Evolutionary conservation across 2,329 filamentous ascomycete species (phyloP), one percentile per base, ranked within the genome.

Genomic region (Madurella fahalii): DNA sequence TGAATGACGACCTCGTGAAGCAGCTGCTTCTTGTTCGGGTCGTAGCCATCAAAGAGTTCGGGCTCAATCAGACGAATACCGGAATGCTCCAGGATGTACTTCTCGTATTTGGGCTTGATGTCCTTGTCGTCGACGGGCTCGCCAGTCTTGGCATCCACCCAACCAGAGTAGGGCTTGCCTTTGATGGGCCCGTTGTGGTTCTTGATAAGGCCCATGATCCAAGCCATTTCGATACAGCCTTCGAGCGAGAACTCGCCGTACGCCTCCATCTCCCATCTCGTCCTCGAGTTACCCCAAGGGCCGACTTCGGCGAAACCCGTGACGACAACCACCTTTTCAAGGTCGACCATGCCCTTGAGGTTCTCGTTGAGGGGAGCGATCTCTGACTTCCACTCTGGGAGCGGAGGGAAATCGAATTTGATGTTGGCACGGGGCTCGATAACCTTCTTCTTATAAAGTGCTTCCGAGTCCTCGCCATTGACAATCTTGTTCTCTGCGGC

Each of bases 151-250:
- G 85, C 81, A 68, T 99, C 94, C 56, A 99, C 90, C 91, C 90
- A 99, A 64, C 94, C 94, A 63, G 93, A 90, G 76, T 99, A 97
- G 61, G 88, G 88, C 77, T 95, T 88, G 70, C 94, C 94, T 78
- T 99, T 99, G 71, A 99, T 84, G 32, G 87, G 86, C 16, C 94
- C 94, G 65, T 97, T 97, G 78, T 96, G 90, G 73, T 99, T 95
- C 81, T 93, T 96, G 78, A 99, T 97, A 57, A 97, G 84, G 68
- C 94, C 94, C 93, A 97, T 99, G 72, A 99, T 90, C 94, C 94
- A 99, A 32, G 94, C 92, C 94, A 99, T 99, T 74, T 99, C 94
- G 57, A 99, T 87, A 67, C 94, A 97, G 31, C 94, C 94, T 73
- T 99, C 95, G 13, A 99, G 83, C 9, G 94, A 97, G 77, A 99